Evolutionary conservation across 176 grass and related monocot species (phyloP), one percentile per base, ranked within the genome.

Genomic region (Phoenix roebelenii): DNA sequence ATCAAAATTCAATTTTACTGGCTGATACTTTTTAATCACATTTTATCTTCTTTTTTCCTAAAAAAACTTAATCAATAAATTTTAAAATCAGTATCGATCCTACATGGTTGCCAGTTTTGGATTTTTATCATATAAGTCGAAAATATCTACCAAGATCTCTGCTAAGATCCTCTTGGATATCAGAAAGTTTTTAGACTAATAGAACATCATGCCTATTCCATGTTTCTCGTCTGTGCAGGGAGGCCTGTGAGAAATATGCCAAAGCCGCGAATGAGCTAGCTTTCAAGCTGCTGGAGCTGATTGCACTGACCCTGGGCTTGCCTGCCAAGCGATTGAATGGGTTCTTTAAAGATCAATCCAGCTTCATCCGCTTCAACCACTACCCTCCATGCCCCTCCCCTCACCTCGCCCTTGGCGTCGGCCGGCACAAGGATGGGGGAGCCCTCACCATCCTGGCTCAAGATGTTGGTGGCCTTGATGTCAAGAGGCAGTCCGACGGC

Each of bases 321-420:
- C 30, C 23, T 2, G 61, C 83, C 0, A 80, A 87, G 60, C 39
- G 86, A 12, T 61, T 96, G 18, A 32, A 77, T 51, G 50, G 77
- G 53, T 96, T 96, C 83, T 96, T 96, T 70, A 54, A 72, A 28
- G 65, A 84, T 16, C 76, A 86, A 67, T 79, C 67, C 25, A 82
- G 74, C 15, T 80, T 87, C 76, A 48, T 96, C 54, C 74, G 91
- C 14, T 72, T 95, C 9, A 96, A 96, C 52, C 80, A 96, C 80
- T 96, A 96, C 57, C 91, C 86, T 16, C 83, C 86, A 9, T 96
- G 91, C 72, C 80, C 91, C 17, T 84, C 81, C 71, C 86, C 91
- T 0, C 79, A 85, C 49, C 86, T 96, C 32, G 86, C 77, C 2
- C 86, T 96, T n/a, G 91, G 91, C 20, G 77, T 96, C 39, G 86